Evolutionary conservation across 305 asterid species (phyloP).

Genomic region (Solanum hybrid): DNA sequence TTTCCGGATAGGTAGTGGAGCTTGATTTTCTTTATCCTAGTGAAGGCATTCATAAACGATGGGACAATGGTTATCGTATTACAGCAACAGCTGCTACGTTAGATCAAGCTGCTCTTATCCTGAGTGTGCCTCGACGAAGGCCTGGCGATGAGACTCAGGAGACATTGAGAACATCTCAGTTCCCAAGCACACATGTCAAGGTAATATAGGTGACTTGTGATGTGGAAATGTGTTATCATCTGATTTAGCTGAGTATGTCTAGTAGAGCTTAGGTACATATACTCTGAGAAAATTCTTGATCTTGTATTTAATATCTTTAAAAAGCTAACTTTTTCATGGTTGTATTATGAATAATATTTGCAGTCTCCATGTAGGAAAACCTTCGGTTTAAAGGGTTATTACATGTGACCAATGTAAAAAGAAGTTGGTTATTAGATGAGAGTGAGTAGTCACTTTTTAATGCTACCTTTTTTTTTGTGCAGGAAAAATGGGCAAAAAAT

Average conservation of each 20-base stretch:
- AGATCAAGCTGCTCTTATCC: conserved; percentile 8
- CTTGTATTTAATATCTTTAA: background rate
- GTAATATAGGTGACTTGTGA: background rate
- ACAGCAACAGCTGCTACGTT: background rate
- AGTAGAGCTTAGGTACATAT: background rate
- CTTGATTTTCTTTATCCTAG: conserved; percentile 6
- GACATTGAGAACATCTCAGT: conserved; percentile 3
- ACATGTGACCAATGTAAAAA: background rate
- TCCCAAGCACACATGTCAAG: conserved; percentile 1
- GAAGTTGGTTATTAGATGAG: background rate
- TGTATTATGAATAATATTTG: background rate
- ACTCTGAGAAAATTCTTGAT: background rate
- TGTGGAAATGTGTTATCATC: background rate
- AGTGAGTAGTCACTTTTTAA: background rate
- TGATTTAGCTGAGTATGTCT: background rate
- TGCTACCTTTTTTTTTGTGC: background rate
- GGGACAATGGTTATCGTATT: conserved; percentile 3
- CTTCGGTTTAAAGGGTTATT: background rate
- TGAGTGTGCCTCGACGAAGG: conserved; percentile 4
- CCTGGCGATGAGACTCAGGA: conserved; percentile 6
- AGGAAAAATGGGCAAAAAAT: conserved; percentile 7
- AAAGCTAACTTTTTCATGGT: background rate
- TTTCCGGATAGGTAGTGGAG: background rate
- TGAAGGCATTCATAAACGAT: conserved; percentile 4
- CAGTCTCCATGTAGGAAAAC: background rate